Evolutionary conservation across 179 eudicot genomes (phyloP), one percentile per base, ranked within the genome.

Genomic region (Heliamphora pulchella): DNA sequence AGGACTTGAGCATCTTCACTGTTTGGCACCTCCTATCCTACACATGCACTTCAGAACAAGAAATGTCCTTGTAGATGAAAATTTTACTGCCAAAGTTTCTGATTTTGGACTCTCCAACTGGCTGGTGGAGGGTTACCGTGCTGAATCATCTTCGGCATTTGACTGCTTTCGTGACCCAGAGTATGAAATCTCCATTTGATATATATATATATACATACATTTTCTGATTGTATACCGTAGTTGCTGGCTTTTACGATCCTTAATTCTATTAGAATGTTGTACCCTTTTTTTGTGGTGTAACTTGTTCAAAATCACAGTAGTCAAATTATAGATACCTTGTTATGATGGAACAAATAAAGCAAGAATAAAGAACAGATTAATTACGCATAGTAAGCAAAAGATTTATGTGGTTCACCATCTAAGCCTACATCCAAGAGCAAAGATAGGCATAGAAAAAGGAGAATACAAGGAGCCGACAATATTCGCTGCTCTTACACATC

Each of bases 1-100:
- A 81, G 83, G 83, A 66, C 83, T 81, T 10, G 74, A 81, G 65
- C 74, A 81, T 81, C 83, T 81, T 65, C 83, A 81, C 74, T n/a
- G n/a, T 48, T 64, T 81, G 79, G 67, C 9, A 13, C 83, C 83
- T 31, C 74, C 83, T 17, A 39, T 75, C 31, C 59, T 81, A 39
- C 83, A 81, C 54, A 75, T 74, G 83, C 79, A 81, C 74, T 81
- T 81, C 79, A 63, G 83, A 51, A 81, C 83, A 66, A 74, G 79
- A 65, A 81, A 81, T 18, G 83, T 81, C 41, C 83, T 81, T 11
- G 63, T 75, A 47, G 83, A 81, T 53, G 83, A 74, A 66, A 74
- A n/a, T 67, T 81, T 74, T 54, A 63, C 48, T 15, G 79, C 64
- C 15, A 81, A 81, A 57, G 79, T 81, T 51, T 74, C 83, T 48